These are phyloP conservation scores for Paraleonurus japonicus DNA, from an alignment of 257 asterid species.

Conservation along the genomic window DNA sequence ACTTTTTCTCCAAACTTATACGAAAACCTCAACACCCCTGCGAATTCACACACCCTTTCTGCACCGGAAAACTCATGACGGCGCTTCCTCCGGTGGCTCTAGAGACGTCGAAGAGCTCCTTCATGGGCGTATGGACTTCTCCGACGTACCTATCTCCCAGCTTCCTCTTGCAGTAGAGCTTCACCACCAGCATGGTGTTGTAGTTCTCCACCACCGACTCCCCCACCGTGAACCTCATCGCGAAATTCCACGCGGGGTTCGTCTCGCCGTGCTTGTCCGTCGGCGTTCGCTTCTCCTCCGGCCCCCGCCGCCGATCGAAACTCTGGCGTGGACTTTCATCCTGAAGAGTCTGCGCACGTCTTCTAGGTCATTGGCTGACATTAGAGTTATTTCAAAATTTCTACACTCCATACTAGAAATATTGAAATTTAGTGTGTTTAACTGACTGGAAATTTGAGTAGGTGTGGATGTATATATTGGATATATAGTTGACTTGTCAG, in stretches of 20 bases:
- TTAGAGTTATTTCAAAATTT: constrained; percentile 39
- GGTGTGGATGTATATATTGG: too few relatives aligned
- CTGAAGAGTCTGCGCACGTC: constrained; percentile 50
- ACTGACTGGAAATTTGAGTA: not conserved
- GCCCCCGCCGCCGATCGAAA: constrained; percentile 42
- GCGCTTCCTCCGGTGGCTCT: constrained; percentile 46
- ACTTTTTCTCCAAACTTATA: constrained; percentile 62
- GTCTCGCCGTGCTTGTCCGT: constrained; percentile 53
- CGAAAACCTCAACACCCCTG: constrained; percentile 59
- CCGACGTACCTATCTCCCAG: constrained; percentile 73
- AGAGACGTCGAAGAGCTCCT: constrained; percentile 56
- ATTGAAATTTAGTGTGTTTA: not conserved
- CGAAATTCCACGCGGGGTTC: constrained; percentile 77
- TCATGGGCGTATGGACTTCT: constrained; percentile 55
- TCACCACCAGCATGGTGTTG: constrained; percentile 52
- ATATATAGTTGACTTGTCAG: too few relatives aligned
- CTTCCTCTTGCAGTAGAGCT: constrained; percentile 64
- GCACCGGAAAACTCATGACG: constrained; percentile 47
- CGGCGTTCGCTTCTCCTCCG: constrained; percentile 48
- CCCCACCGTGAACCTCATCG: constrained; percentile 46
- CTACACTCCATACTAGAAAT: constrained; percentile 40
- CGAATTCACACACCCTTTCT: constrained; percentile 53
- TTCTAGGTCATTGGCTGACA: constrained; percentile 61
- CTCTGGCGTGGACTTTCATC: constrained; percentile 69
- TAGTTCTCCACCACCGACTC: constrained; percentile 45